Percentiles rank a stretch among this genome's conserved stretches.
Evolutionary conservation across 805 yeast genomes (phyloP).

Genomic region (Kuraishia piskuri): DNA sequence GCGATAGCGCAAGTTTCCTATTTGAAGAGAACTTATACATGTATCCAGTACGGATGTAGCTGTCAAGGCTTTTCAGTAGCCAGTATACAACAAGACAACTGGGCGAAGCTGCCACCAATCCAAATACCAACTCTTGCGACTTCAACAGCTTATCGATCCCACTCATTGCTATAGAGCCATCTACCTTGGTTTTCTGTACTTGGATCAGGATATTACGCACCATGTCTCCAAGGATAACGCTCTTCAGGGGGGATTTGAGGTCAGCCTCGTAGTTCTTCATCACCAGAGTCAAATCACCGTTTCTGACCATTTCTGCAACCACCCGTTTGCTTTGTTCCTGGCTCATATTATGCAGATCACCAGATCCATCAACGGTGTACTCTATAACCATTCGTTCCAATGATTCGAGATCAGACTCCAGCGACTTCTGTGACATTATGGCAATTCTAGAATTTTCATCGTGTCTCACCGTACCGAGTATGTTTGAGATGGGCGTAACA

Average conservation of each 20-base stretch:
- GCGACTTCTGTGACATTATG: constrained; percentile 68
- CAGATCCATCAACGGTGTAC: constrained; percentile 30
- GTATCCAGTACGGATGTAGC: constrained; percentile 27
- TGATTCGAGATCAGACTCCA: constrained; percentile 70
- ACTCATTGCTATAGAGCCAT: constrained; percentile 79
- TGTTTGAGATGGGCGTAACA: constrained; percentile 60
- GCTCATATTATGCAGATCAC: constrained; percentile 1
- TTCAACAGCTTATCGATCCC: constrained; percentile 87
- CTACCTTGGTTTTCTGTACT: constrained; percentile 93
- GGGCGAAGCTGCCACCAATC: constrained; percentile 84
- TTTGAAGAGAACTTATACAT: constrained; percentile 22
- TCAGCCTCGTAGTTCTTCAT: constrained; percentile 77
- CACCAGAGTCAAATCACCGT: constrained; percentile 74
- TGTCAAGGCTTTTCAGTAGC: constrained; percentile 20
- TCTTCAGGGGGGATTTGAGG: constrained; percentile 58
- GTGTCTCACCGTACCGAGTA: constrained; percentile 74
- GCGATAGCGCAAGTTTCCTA: constrained; percentile 28
- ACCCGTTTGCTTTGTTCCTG: constrained; percentile 6
- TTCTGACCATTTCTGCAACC: constrained; percentile 41
- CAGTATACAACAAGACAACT: constrained; percentile 52
- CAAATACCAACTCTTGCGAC: constrained; percentile 92
- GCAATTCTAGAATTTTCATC: constrained; percentile 71
- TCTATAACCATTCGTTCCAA: constrained; percentile 84
- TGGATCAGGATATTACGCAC: constrained; percentile 77
- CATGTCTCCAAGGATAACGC: constrained; percentile 59